These are phyloP conservation scores for Rhododendron henanense DNA, from an alignment of 148 eudicot genomes.

Conservation along the genomic window DNA sequence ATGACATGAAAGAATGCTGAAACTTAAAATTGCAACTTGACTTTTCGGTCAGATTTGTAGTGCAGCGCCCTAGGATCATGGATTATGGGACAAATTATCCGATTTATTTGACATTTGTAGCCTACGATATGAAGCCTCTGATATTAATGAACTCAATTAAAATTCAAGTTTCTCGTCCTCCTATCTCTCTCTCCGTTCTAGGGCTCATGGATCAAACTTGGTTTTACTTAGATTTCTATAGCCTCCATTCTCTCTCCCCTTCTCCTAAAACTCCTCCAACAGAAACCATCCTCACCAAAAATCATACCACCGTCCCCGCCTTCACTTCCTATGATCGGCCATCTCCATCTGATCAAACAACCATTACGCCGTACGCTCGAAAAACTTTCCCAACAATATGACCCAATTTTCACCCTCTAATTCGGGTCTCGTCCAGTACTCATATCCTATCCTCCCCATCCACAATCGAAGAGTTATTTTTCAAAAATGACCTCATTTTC, in stretches of 20 bases:
- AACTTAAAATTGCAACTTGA: too few species aligned
- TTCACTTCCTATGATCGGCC: conserved; percentile 11
- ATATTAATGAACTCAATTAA: too few species aligned
- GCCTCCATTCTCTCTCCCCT: background rate
- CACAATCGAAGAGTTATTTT: background rate
- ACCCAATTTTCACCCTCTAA: background rate
- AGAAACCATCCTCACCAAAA: background rate
- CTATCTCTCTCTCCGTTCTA: too few species aligned
- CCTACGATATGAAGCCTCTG: too few species aligned
- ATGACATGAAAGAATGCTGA: too few species aligned
- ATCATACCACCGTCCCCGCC: conserved; percentile 7
- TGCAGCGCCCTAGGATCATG: too few species aligned
- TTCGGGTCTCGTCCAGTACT: conserved; percentile 1
- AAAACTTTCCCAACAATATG: background rate
- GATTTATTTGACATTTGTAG: too few species aligned
- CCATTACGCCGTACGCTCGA: background rate
- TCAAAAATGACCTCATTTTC: conserved; percentile 8
- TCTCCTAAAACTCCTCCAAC: background rate
- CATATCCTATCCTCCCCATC: conserved; percentile 17
- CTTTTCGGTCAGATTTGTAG: too few species aligned
- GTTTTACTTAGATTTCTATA: background rate
- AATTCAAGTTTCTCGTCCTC: too few species aligned
- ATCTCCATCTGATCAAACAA: conserved; percentile 9
- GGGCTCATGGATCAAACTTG: background rate
- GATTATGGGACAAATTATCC: too few species aligned